These are phyloP conservation scores for Rhizopogon vulgaris DNA, from an alignment of 768 basidiomycete species.

Conservation along the genomic window DNA sequence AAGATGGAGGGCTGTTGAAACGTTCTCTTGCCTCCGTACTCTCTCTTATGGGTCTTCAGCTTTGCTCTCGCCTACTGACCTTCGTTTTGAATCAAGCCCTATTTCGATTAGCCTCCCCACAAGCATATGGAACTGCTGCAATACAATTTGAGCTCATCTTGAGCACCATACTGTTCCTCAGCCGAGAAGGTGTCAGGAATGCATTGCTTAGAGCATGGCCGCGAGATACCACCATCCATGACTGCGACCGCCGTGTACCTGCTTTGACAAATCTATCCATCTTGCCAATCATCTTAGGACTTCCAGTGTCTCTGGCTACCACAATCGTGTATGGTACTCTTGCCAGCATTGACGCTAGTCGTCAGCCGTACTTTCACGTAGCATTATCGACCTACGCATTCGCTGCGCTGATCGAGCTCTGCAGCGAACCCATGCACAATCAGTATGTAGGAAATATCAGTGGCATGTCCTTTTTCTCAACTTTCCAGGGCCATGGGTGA, in stretches of 20 bases:
- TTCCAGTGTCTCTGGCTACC: conserved; percentile 54
- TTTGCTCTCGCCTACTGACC: conserved; percentile 78
- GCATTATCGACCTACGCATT: conserved; percentile 67
- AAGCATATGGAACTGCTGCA: conserved; percentile 82
- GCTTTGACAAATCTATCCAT: conserved; percentile 43
- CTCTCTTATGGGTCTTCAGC: conserved; percentile 80
- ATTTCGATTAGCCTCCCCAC: conserved; percentile 76
- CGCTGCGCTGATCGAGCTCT: conserved; percentile 71
- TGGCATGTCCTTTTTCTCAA: conserved; percentile 13
- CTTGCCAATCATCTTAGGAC: conserved; percentile 63
- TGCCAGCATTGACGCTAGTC: conserved; percentile 46
- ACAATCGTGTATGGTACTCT: conserved; percentile 47
- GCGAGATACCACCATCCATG: conserved; percentile 6
- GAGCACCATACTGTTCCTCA: conserved; percentile 86
- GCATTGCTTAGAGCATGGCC: conserved; percentile 63
- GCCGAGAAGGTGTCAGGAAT: conserved; percentile 89
- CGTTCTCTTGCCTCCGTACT: conserved; percentile 37
- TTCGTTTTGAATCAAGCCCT: conserved; percentile 87
- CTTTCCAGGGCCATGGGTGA: conserved; percentile 58
- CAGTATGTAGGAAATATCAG: conserved; percentile 30
- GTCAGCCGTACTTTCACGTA: conserved; percentile 57
- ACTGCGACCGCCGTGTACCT: conserved; percentile 4
- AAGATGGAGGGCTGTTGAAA: conserved; percentile 14
- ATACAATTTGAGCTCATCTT: conserved; percentile 92
- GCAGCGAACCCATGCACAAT: conserved; percentile 81